These are phyloP conservation scores for Veloboletus limbatus DNA, from an alignment of 1,284 basidiomycete genomes.

Conservation along the genomic window DNA sequence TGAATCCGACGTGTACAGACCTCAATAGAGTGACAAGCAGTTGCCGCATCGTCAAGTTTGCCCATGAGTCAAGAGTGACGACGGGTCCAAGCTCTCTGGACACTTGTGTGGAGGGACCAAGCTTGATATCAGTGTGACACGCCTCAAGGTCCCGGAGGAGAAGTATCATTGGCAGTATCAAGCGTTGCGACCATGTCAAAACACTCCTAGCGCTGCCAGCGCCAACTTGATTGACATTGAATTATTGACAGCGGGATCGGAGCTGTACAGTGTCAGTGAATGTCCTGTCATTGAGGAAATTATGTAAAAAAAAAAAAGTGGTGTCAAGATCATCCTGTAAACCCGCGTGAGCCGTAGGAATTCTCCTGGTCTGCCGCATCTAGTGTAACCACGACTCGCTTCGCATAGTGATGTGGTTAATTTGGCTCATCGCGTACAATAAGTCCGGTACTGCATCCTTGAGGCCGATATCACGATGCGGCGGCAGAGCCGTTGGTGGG, in stretches of 20 bases:
- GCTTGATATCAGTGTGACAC: not conserved
- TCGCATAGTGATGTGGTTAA: not conserved
- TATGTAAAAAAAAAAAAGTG: constrained; percentile 4
- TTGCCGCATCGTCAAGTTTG: constrained; percentile 8
- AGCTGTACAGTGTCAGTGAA: constrained; percentile 7
- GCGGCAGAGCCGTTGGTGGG: too few relatives aligned
- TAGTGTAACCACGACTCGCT: too few relatives aligned
- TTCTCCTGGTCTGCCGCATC: too few relatives aligned
- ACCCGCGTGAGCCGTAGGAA: too few relatives aligned
- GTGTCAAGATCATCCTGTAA: too few relatives aligned
- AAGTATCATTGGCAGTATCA: not conserved
- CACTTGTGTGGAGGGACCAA: too few relatives aligned
- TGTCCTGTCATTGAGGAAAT: constrained; percentile 12
- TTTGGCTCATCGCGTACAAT: not conserved
- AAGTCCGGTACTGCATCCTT: not conserved
- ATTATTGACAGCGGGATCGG: not conserved
- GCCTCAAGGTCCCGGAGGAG: too few relatives aligned
- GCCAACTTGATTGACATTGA: constrained; percentile 1
- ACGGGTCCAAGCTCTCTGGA: not conserved
- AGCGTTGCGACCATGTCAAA: constrained; percentile 3
- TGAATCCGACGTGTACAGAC: constrained; percentile 1
- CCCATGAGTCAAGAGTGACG: too few relatives aligned
- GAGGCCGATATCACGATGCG: constrained; percentile 6
- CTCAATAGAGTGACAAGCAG: constrained; percentile 3
- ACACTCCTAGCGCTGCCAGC: not conserved